Evolutionary conservation across 441 rosid species (phyloP).

Genomic region (Arabidopsis lyrata): DNA sequence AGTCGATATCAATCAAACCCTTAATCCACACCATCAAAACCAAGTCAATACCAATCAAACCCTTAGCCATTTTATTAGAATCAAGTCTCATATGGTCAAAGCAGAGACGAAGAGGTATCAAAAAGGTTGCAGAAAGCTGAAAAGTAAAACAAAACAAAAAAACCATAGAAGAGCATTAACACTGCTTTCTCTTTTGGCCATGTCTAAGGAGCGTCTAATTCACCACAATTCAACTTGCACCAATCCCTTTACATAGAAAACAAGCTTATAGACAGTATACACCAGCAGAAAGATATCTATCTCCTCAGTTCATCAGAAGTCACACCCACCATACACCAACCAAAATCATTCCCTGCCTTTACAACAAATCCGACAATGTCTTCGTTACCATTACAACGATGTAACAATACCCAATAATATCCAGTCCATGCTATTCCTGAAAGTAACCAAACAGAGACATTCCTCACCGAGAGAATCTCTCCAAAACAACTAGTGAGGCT

Average conservation of each 20-base stretch:
- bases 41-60: background rate
- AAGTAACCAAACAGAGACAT: background rate
- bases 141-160: background rate
- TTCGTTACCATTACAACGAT: background rate
- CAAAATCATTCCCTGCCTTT: background rate
- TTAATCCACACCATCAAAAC: background rate
- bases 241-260: background rate
- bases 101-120: background rate
- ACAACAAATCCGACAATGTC: background rate
- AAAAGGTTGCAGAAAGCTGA: background rate
- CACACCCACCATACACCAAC: slow-evolving; percentile 2
- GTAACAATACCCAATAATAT: background rate
- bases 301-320: background rate
- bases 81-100: slow-evolving; percentile 5
- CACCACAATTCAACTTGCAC: background rate
- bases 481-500: background rate
- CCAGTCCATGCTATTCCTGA: background rate
- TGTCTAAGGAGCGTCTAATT: background rate
- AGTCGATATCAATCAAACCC: background rate
- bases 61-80: background rate
- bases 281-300: background rate
- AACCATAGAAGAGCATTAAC: background rate
- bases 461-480: background rate
- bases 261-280: background rate
- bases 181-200: background rate